phyloP scores from a whole-genome alignment of 306 rosid species.

The Potentilla sterilis region DNA sequence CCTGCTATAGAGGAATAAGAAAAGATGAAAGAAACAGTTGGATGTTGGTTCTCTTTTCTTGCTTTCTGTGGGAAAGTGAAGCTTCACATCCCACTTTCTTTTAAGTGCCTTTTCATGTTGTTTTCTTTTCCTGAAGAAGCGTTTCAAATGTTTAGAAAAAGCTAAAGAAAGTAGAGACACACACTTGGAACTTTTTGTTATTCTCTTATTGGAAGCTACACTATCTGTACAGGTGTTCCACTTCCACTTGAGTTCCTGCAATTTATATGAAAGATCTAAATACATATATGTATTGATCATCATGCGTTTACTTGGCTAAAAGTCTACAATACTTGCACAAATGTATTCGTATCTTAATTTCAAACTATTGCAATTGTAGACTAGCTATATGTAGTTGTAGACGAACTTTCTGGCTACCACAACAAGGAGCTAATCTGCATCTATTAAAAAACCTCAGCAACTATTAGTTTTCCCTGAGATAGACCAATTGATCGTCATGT shows the following conservation, averaged over 20 bases:
- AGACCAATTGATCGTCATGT: not conserved
- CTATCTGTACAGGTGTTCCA: constrained; percentile 7
- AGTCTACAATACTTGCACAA: not conserved
- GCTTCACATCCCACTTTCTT: constrained; percentile 28
- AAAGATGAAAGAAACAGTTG: not conserved
- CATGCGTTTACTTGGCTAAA: constrained; percentile 5
- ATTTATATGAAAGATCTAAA: not conserved
- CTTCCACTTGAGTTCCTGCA: not conserved
- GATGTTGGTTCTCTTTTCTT: constrained; percentile 19
- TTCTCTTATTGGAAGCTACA: not conserved
- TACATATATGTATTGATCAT: not conserved
- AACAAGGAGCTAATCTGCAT: not conserved
- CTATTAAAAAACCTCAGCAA: not conserved
- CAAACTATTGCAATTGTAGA: not conserved
- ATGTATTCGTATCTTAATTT: not conserved
- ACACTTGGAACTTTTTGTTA: not conserved
- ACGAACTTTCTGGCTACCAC: not conserved
- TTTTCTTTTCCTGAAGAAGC: not conserved
- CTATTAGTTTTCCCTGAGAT: not conserved
- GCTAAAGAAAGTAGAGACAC: not conserved
- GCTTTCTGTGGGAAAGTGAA: constrained; percentile 21
- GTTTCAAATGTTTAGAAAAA: constrained; percentile 13
- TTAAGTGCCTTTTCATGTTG: constrained; percentile 19
- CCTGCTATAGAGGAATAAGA: not conserved
- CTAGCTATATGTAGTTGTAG: not conserved